Base-by-base conservation (phyloP, 1,139 yeast genomes). In the Meyerozyma guilliermondii region DNA sequence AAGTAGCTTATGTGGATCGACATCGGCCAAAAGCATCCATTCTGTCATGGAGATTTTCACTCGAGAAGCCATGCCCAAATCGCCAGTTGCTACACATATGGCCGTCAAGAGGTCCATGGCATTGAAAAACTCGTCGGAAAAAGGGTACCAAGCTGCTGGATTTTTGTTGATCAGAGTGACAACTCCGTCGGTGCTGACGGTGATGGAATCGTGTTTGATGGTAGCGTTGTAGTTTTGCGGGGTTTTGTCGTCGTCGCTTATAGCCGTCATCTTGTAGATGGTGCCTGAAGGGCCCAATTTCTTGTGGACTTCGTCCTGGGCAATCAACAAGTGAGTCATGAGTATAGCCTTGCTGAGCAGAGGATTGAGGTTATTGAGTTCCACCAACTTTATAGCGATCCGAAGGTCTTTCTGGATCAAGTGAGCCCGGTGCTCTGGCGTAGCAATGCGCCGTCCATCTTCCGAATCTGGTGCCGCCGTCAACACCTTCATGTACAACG, bases 41-140 rank as follows among this genome's bases (percentile, higher is more conserved):
- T 81, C 81, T 8, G 86, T 81, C 47, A 87, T 79, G 20, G 83
- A 75, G 46, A 81, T 69, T 52, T 83, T 84, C 37, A 85, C 74
- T 43, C 78, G 70, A 18, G 82, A 65, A 0, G 94, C 91, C 45
- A 77, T 66, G 18, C 76, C 68, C 42, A 81, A 65, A 55, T 85
- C 91, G 8, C 89, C 88, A 6, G 81, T 71, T 1, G 85, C 72
- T 16, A 85, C 61, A 50, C 87, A 81, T 31, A 81, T 70, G 1
- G 89, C 87, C 7, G 83, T 78, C 47, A 81, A 74, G 46, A 86
- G 56, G 51, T 86, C 92, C 65, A 88, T 71, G 2, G 87, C 84
- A 46, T 80, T 80, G 62, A 87, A 83, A 48, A 82, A 75, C 56
- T 87, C 95, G 48, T 83, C 88, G 28, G 82, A 67, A 53, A 83